Evolutionary conservation across 179 eudicot genomes (phyloP).

Genomic region (Camellia oleifera): DNA sequence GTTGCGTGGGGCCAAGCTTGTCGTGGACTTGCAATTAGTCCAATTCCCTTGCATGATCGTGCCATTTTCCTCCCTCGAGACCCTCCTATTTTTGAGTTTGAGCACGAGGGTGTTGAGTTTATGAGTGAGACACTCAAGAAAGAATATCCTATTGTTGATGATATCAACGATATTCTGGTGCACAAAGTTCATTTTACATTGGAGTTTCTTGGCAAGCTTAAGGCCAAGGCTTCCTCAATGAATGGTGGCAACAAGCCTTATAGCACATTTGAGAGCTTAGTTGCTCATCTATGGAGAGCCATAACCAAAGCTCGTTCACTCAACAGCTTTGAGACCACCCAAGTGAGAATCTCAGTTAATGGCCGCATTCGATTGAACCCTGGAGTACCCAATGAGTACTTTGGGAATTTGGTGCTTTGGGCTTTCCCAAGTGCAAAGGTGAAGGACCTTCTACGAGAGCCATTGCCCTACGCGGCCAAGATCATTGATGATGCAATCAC

Average conservation of each 20-base stretch:
- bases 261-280: constrained; percentile 49
- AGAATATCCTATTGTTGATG: not conserved
- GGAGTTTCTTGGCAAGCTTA: constrained; percentile 40
- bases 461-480: constrained; percentile 26
- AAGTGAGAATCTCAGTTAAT: constrained; percentile 35
- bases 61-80: constrained; percentile 31
- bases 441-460: constrained; percentile 18
- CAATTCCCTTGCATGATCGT: constrained; percentile 35
- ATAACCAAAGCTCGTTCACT: constrained; percentile 45
- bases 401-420: constrained; percentile 44
- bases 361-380: constrained; percentile 39
- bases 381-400: constrained; percentile 34
- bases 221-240: constrained; percentile 33
- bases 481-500: constrained; percentile 35
- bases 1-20: constrained; percentile 47
- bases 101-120: constrained; percentile 40
- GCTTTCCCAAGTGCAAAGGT: constrained; percentile 33
- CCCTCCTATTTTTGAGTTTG: constrained; percentile 36
- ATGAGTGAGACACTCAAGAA: constrained; percentile 11
- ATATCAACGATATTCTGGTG: constrained; percentile 29
- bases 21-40: constrained; percentile 34
- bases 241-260: constrained; percentile 22
- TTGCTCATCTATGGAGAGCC: constrained; percentile 53
- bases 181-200: constrained; percentile 38
- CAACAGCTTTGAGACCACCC: constrained; percentile 25